phyloP scores from a whole-genome alignment of 148 eudicot genomes.

The Vaccinium darrowii region DNA sequence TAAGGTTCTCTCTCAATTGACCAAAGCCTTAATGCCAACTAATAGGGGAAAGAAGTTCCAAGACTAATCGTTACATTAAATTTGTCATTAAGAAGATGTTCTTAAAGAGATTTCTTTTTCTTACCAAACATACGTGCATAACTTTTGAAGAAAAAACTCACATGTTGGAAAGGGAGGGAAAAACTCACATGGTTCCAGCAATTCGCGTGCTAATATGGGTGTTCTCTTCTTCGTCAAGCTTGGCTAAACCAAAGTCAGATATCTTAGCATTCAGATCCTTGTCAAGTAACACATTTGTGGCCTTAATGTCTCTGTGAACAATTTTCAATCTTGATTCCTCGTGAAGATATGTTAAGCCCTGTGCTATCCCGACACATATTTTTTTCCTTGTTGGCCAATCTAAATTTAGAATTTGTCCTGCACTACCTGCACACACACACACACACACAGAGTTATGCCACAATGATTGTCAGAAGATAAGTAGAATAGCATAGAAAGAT shows the following conservation, averaged over 20 bases:
- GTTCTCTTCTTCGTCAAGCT: conserved; percentile 37
- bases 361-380: conserved; percentile 52
- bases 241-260: conserved; percentile 37
- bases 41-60: neutral
- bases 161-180: neutral
- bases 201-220: conserved; percentile 36
- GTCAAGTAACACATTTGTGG: conserved; percentile 32
- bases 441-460: neutral
- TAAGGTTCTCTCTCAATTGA: neutral
- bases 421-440: conserved; percentile 21
- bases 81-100: too few species aligned
- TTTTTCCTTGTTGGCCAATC: conserved; percentile 48
- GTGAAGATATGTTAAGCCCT: conserved; percentile 60
- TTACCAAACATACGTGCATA: too few species aligned
- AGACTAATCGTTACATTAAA: neutral
- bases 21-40: neutral
- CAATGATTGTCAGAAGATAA: neutral
- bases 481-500: neutral
- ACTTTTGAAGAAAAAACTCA: neutral
- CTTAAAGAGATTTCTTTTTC: too few species aligned
- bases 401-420: conserved; percentile 29
- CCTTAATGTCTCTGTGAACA: conserved; percentile 56
- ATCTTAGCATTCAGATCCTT: conserved; percentile 35
- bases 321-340: conserved; percentile 59
- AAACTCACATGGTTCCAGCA: conserved; percentile 40